These are phyloP conservation scores for Uronychia binucleata DNA, from an alignment of 73 alveolate species.

Conservation along the genomic window DNA sequence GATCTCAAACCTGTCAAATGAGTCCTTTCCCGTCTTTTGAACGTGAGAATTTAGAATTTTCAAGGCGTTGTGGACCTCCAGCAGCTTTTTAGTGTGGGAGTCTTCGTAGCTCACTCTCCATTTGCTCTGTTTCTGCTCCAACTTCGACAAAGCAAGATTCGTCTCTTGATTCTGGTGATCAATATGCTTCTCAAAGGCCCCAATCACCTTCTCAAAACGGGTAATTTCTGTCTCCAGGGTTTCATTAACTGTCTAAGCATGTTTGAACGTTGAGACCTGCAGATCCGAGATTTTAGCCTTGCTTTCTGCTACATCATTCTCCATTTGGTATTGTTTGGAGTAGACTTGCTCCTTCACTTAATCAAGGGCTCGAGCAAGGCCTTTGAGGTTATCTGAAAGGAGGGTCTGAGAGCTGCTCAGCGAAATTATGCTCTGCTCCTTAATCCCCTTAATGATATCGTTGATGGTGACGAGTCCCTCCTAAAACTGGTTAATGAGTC, in stretches of 20 bases:
- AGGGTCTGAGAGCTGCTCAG: slow-evolving; percentile 45
- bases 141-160: slow-evolving; percentile 26
- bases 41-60: slow-evolving; percentile 50
- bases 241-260: slow-evolving; percentile 61
- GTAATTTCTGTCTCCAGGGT: slow-evolving; percentile 62
- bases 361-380: slow-evolving; percentile 37
- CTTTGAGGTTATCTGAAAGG: slow-evolving; percentile 46
- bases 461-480: slow-evolving; percentile 65
- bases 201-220: slow-evolving; percentile 65
- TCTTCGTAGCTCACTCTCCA: slow-evolving; percentile 65
- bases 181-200: slow-evolving; percentile 65
- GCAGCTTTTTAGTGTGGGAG: slow-evolving; percentile 50
- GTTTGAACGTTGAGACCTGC: slow-evolving; percentile 51
- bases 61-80: slow-evolving; percentile 58
- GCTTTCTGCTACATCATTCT: slow-evolving; percentile 34
- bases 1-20: slow-evolving; percentile 43
- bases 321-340: slow-evolving; percentile 32
- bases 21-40: slow-evolving; percentile 41
- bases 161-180: slow-evolving; percentile 48
- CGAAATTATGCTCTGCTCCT: slow-evolving; percentile 61
- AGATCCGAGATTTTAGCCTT: slow-evolving; percentile 42
- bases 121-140: slow-evolving; percentile 41
- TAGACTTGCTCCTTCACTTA: slow-evolving; percentile 50
- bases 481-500: slow-evolving; percentile 52
- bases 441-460: slow-evolving; percentile 63